Conservation (phyloP, 1,284 basidiomycete species). For the Bondarzewia mesenterica region DNA sequence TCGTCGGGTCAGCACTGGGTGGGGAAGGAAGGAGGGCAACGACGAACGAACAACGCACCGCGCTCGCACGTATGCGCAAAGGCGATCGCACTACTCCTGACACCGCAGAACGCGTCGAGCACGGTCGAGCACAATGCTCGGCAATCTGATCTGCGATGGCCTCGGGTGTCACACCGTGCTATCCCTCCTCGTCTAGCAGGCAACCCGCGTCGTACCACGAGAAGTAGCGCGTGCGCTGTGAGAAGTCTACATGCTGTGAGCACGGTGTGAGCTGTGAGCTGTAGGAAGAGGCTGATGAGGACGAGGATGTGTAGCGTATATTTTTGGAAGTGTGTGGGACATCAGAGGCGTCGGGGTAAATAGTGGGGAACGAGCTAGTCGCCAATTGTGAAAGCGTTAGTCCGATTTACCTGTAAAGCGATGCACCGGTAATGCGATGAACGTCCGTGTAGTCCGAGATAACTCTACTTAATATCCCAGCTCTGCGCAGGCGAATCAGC, state of each 20-base stretch:
- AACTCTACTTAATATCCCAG: no score
- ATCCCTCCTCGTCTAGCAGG: constrained; percentile 81
- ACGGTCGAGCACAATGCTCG: constrained; percentile 82
- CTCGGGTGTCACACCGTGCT: constrained; percentile 97
- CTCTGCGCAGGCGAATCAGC: no score
- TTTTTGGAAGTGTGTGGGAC: constrained; percentile 76
- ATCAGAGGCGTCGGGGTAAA: constrained; percentile 43
- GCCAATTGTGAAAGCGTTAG: no score
- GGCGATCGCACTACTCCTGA: constrained; percentile 95
- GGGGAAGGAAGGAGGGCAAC: neutral
- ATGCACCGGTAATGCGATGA: no score
- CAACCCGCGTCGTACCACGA: constrained; percentile 77
- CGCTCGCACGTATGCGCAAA: constrained; percentile 93
- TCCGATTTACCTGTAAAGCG: no score
- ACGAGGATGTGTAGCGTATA: constrained; percentile 43
- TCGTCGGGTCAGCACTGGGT: neutral
- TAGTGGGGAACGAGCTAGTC: constrained; percentile 71
- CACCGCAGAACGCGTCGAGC: constrained; percentile 94
- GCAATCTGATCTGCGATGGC: constrained; percentile 88
- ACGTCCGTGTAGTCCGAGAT: no score
- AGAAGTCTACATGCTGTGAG: constrained; percentile 58
- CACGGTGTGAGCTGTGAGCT: neutral
- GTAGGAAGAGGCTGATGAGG: constrained; percentile 4
- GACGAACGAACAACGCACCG: constrained; percentile 39
- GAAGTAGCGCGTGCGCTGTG: constrained; percentile 76